Base-by-base conservation (phyloP, 2,329 filamentous ascomycete genomes). In the Colletotrichum simmondsii region DNA sequence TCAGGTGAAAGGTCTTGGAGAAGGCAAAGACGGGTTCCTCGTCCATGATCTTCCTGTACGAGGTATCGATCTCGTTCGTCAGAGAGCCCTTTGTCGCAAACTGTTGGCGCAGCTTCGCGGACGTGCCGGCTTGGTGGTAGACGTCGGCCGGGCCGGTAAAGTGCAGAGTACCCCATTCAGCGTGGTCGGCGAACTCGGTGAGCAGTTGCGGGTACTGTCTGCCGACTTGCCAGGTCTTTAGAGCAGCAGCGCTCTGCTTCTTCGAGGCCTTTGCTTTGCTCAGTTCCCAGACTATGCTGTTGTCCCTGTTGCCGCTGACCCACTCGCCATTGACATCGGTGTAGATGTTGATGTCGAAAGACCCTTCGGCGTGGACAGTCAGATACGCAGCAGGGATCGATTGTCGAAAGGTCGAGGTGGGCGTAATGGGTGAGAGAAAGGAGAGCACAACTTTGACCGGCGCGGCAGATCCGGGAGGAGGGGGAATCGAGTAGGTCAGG, bases 1-100 rank as follows among this genome's bases (percentile, higher is more conserved):
- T 71, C 19, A 92, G 82, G 19, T 84, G 84, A 81, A 94, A 92
- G 5, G 87, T 86, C 77, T 92, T 92, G 16, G 91, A 87, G 79
- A 95, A 97, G 0, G 94, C 94, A 83, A 97, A 96, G 4, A 95
- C 92, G 0, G 94, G 94, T 79, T 96, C 93, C 35, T 94, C 88
- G 63, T 95, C 92, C 86, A 93, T 92, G 74, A 95, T 93, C 7
- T 85, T 83, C 4, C 94, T 90, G 81, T 92, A 95, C 1, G 84
- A 81, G n/a, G 83, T 81, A 77, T 97, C 94, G 19, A 92, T 87
- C 59, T 86, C 81, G 78, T 97, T 94, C 67, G 88, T 86, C 24
- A 97, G 82, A 1, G 86, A 87, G 5, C 93, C 92, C 14, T 88
- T 91, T 71, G 87, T 86, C 1, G 94, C 90, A 81, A 97, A 97